Evolutionary conservation across 2,329 filamentous ascomycete species (phyloP).

Genomic region (Eutypella sp.): DNA sequence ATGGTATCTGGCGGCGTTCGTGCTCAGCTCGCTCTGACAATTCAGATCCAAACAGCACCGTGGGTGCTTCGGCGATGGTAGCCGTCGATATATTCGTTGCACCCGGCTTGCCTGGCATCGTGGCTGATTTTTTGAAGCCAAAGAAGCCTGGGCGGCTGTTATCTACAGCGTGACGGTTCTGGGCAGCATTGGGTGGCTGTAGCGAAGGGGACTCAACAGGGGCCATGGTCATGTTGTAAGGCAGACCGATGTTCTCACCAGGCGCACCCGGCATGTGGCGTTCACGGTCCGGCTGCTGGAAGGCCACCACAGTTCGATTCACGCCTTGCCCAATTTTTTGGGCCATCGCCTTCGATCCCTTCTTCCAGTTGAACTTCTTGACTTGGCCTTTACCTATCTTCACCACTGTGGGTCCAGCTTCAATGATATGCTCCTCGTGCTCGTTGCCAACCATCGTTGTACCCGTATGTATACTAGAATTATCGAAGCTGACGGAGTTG

Average conservation of each 20-base stretch:
- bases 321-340: slow-evolving; percentile 93
- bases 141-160: slow-evolving; percentile 61
- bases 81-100: slow-evolving; percentile 34
- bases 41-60: slow-evolving; percentile 80
- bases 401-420: slow-evolving; percentile 82
- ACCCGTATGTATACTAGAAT: slow-evolving; percentile 49
- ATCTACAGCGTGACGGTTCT: slow-evolving; percentile 27
- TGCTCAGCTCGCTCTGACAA: slow-evolving; percentile 79
- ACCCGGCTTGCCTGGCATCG: slow-evolving; percentile 48
- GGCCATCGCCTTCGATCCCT: slow-evolving; percentile 86
- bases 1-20: slow-evolving; percentile 84
- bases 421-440: slow-evolving; percentile 62
- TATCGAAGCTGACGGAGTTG: slow-evolving; percentile 47
- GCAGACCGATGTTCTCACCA: slow-evolving; percentile 62
- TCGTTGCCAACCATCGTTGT: slow-evolving; percentile 57
- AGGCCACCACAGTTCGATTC: slow-evolving; percentile 81
- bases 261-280: slow-evolving; percentile 47
- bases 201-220: slow-evolving; percentile 45
- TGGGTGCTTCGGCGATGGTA: slow-evolving; percentile 46
- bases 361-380: slow-evolving; percentile 99
- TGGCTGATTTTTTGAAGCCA: slow-evolving; percentile 47
- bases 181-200: slow-evolving; percentile 26
- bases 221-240: slow-evolving; percentile 63
- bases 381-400: slow-evolving; percentile 91
- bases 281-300: slow-evolving; percentile 56